phyloP scores from a whole-genome alignment of 768 basidiomycete species.

The Lentinula edodes region DNA sequence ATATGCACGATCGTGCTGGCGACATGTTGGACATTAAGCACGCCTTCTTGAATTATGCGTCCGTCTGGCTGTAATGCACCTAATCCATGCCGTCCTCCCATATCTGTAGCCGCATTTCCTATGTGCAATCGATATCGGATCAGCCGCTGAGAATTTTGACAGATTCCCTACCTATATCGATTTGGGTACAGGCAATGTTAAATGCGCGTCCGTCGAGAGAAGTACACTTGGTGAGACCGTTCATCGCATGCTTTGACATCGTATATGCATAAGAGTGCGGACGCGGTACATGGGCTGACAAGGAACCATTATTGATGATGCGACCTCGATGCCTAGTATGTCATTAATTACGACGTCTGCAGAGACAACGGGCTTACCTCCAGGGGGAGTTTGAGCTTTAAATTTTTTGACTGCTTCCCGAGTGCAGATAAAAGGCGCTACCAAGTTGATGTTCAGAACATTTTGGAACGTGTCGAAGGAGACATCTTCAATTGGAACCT shows the following conservation, averaged over 20 bases:
- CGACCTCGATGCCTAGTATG: slow-evolving; percentile 34
- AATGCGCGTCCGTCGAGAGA: slow-evolving; percentile 71
- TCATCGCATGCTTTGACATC: slow-evolving; percentile 74
- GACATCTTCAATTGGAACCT: slow-evolving; percentile 52
- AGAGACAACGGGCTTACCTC: slow-evolving; percentile 40
- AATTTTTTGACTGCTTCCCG: slow-evolving; percentile 70
- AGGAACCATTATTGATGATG: slow-evolving; percentile 85
- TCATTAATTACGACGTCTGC: neutral
- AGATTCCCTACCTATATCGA: slow-evolving; percentile 61
- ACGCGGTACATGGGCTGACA: slow-evolving; percentile 68
- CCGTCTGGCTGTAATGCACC: slow-evolving; percentile 73
- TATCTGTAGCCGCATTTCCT: slow-evolving; percentile 70
- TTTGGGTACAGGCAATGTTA: slow-evolving; percentile 73
- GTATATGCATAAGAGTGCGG: slow-evolving; percentile 63
- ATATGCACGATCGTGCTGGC: slow-evolving; percentile 68
- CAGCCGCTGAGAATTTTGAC: slow-evolving; percentile 1
- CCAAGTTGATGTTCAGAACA: slow-evolving; percentile 67
- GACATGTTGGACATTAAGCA: slow-evolving; percentile 69
- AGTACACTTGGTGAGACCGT: slow-evolving; percentile 70
- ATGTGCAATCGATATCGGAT: neutral
- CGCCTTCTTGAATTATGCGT: slow-evolving; percentile 45
- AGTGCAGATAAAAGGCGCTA: slow-evolving; percentile 71
- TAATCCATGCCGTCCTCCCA: slow-evolving; percentile 36
- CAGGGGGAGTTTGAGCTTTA: slow-evolving; percentile 66
- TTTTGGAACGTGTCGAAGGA: slow-evolving; percentile 56